Evolutionary conservation across 2,329 filamentous ascomycete species (phyloP).

Genomic region (Knufia petricola): DNA sequence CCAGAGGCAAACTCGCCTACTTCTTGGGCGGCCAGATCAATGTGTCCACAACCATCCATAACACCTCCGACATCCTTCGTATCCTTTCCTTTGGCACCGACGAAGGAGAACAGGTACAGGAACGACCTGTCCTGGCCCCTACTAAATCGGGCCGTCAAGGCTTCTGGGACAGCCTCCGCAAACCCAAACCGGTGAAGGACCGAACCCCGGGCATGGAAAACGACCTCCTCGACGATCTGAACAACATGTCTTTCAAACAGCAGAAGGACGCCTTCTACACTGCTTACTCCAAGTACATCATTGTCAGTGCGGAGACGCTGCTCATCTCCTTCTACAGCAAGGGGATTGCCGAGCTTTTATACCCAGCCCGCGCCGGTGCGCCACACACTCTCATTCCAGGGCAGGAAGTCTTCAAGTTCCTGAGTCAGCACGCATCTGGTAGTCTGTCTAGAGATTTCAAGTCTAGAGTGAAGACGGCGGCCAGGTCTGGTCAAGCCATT

Average conservation of each 20-base stretch:
- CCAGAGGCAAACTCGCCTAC: slow-evolving; percentile 40
- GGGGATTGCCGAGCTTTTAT: slow-evolving; percentile 40
- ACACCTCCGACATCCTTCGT: slow-evolving; percentile 42
- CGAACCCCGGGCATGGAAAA: slow-evolving; percentile 34
- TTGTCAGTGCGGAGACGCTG: slow-evolving; percentile 31
- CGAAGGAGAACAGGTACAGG: slow-evolving; percentile 26
- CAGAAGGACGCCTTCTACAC: slow-evolving; percentile 36
- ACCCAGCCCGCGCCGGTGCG: slow-evolving; percentile 15
- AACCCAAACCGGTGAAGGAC: slow-evolving; percentile 19
- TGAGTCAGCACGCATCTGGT: slow-evolving; percentile 39
- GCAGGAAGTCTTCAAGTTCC: slow-evolving; percentile 47
- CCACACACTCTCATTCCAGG: slow-evolving; percentile 28
- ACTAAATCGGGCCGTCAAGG: not conserved
- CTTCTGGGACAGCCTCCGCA: slow-evolving; percentile 16
- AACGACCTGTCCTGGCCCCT: slow-evolving; percentile 4
- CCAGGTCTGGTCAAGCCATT: slow-evolving; percentile 26
- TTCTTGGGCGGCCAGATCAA: slow-evolving; percentile 51
- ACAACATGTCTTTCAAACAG: slow-evolving; percentile 28
- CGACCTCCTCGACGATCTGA: slow-evolving; percentile 29
- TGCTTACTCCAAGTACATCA: slow-evolving; percentile 34
- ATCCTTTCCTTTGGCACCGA: slow-evolving; percentile 34
- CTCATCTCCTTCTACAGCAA: slow-evolving; percentile 40
- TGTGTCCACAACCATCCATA: slow-evolving; percentile 45
- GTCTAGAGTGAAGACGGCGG: slow-evolving; percentile 32
- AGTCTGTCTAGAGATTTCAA: slow-evolving; percentile 37